phyloP scores from a whole-genome alignment of 495 filamentous ascomycete genomes.

The Penicillium goetzii region DNA sequence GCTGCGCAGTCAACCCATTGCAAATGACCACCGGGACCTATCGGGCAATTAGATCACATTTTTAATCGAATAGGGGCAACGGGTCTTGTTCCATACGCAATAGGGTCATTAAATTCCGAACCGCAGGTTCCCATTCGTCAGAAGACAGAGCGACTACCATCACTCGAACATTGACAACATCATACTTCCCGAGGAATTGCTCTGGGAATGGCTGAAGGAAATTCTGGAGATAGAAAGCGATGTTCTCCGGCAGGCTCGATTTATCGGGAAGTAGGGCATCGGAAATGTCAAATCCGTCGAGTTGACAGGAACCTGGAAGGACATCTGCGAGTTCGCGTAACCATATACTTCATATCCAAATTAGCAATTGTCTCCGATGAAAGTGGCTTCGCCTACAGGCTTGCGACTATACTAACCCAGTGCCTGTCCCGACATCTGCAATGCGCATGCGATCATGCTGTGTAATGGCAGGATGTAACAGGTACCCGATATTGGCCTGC shows the following conservation, averaged over 20 bases:
- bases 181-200: conserved; percentile 7
- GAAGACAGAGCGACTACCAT: conserved; percentile 11
- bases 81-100: neutral
- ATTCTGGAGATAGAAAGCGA: conserved; percentile 11
- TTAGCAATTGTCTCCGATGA: neutral
- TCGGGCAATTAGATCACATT: neutral
- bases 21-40: conserved; percentile 6
- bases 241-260: neutral
- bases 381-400: neutral
- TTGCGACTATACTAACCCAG: conserved; percentile 11
- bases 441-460: conserved; percentile 4
- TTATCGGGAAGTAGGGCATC: conserved; percentile 2
- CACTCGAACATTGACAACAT: conserved; percentile 15
- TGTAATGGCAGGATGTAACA: conserved; percentile 14
- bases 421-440: conserved; percentile 19
- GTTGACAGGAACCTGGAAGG: conserved; percentile 10
- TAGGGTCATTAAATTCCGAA: conserved; percentile 12
- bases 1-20: conserved; percentile 12
- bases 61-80: neutral
- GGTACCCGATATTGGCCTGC: conserved; percentile 10
- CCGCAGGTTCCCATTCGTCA: conserved; percentile 11
- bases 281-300: conserved; percentile 13
- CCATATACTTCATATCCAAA: neutral
- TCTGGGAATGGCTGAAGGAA: conserved; percentile 8
- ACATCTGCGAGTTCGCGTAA: conserved; percentile 5